These are phyloP conservation scores for Ampelomyces quisqualis DNA, from an alignment of 2,329 filamentous ascomycete species.

Conservation along the genomic window DNA sequence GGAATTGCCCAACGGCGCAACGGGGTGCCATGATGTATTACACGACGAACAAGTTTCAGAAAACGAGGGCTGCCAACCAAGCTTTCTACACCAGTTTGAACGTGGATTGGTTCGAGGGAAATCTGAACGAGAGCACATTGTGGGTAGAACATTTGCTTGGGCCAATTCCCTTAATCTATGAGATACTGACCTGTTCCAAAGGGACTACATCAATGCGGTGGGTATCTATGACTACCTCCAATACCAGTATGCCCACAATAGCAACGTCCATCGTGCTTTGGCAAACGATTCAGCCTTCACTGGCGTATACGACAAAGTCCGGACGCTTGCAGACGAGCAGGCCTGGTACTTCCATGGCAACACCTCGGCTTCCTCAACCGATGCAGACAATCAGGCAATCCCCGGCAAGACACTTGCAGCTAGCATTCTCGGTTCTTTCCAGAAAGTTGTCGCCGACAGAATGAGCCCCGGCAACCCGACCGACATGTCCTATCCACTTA, in stretches of 20 bases:
- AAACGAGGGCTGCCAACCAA: constrained; percentile 40
- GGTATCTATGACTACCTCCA: constrained; percentile 58
- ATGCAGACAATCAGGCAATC: constrained; percentile 27
- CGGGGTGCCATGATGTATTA: constrained; percentile 46
- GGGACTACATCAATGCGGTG: constrained; percentile 55
- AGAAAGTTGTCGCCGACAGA: constrained; percentile 15
- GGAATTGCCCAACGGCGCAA: constrained; percentile 47
- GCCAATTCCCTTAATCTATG: background rate
- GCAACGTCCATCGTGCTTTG: constrained; percentile 41
- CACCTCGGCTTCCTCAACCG: constrained; percentile 30
- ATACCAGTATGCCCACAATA: constrained; percentile 57
- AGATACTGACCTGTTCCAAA: constrained; percentile 18
- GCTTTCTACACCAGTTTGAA: constrained; percentile 53
- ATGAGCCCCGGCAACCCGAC: constrained; percentile 10
- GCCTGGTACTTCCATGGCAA: constrained; percentile 49
- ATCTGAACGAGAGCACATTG: constrained; percentile 38
- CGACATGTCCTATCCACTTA: constrained; percentile 46
- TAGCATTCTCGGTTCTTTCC: constrained; percentile 28
- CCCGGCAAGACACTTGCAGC: constrained; percentile 35
- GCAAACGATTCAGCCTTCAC: constrained; percentile 27
- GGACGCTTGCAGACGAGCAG: constrained; percentile 53
- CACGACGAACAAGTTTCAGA: constrained; percentile 44
- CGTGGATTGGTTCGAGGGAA: constrained; percentile 45
- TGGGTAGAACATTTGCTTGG: constrained; percentile 12
- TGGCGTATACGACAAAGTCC: constrained; percentile 29